These are phyloP conservation scores for Fusarium cyanostomum DNA, from an alignment of 2,329 filamentous ascomycete genomes.

Conservation along the genomic window DNA sequence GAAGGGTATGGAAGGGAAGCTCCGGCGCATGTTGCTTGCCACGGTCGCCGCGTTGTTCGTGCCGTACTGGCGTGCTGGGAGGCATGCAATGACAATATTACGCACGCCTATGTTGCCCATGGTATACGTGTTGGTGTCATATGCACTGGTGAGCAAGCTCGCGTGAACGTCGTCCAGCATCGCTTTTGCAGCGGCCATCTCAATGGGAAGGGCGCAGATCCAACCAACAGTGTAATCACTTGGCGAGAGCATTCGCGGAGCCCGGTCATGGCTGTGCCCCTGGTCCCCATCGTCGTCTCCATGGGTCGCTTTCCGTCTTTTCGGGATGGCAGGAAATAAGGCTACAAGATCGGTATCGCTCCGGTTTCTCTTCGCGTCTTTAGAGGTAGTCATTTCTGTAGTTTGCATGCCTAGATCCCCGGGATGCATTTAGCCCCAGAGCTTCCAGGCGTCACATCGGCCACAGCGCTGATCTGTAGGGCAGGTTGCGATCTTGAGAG, in stretches of 20 bases:
- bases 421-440: too few species aligned
- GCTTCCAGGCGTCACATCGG: too few species aligned
- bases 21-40: conserved; percentile 16
- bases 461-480: too few species aligned
- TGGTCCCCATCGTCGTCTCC: neutral
- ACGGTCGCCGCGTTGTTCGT: conserved; percentile 4
- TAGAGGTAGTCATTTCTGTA: too few species aligned
- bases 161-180: conserved; percentile 26
- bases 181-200: conserved; percentile 17
- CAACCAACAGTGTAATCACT: conserved; percentile 25
- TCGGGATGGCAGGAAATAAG: neutral
- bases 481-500: too few species aligned
- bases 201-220: conserved; percentile 28
- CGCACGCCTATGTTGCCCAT: conserved; percentile 15
- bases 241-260: neutral
- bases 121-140: conserved; percentile 21
- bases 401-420: too few species aligned
- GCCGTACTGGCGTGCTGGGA: conserved; percentile 1
- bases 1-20: conserved; percentile 12
- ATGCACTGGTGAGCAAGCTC: neutral
- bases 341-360: neutral
- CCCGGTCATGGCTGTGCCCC: too few species aligned
- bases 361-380: neutral
- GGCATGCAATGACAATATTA: conserved; percentile 15
- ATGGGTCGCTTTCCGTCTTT: neutral